Evolutionary conservation across 2,329 filamentous ascomycete species (phyloP), one percentile per base, ranked within the genome.

Genomic region (Aspergillus sp.): DNA sequence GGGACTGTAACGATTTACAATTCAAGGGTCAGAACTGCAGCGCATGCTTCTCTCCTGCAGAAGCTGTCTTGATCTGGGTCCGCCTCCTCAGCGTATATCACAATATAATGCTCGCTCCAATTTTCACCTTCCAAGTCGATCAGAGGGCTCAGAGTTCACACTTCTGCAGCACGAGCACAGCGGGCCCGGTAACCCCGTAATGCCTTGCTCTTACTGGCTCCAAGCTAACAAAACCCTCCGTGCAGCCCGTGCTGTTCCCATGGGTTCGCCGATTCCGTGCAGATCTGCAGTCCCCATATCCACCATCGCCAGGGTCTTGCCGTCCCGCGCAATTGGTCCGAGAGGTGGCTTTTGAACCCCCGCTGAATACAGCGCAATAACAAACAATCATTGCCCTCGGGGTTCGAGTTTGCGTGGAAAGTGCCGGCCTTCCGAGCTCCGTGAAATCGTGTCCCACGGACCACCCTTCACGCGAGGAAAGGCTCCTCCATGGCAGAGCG

Each of bases 281-380:
- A 50, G 55, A 57, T 57, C 55, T 41, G 37, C 55, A 48, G 44
- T 35, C 15, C n/a, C 11, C 43, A 6, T 11, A 24, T 15, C 49
- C 49, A 57, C 43, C 37, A 23, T 21, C 41, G 12, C 7, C 49
- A 57, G 55, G 55, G 55, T 57, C 55, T 49, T 48, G 55, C 55
- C 49, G 55, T 57, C 55, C 43, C 33, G 49, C 27, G 15, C 15
- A 39, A 35, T 15, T 39, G 23, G 39, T 56, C 46, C 15, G 27
- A 27, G 14, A 46, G 41, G 43, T 48, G 39, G 37, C 21, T 43
- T 50, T 31, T 12, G 37, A 31, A 33, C 21, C 21, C 48, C 43
- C 35, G 41, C 55, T 51, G 21, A 43, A 57, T 21, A 31, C 21
- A 48, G 55, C 44, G 19, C 19, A 43, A 40, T 40, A 35, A 41